A percentile compares a stretch with the other conserved stretches of the same genome.
Evolutionary conservation across 2,329 filamentous ascomycete species (phyloP).

Genomic region (Fragosphaeria purpurea): DNA sequence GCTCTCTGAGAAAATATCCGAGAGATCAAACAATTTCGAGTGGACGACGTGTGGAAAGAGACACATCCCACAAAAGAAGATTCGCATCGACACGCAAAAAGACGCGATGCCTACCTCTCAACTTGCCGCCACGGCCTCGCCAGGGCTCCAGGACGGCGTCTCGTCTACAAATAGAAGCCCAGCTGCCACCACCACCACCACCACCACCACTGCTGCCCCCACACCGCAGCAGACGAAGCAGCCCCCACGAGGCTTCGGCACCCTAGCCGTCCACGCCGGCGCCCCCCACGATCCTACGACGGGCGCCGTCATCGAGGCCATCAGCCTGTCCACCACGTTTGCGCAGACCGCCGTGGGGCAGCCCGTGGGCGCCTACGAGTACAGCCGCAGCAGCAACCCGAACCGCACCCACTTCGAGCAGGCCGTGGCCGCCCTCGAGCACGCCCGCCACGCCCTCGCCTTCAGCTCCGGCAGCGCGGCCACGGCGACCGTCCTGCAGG

Average conservation of each 20-base stretch:
- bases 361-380: conserved; percentile 84
- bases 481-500: conserved; percentile 88
- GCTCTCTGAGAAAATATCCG: too few species aligned
- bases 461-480: conserved; percentile 92
- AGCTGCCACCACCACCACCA: not conserved
- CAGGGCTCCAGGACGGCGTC: not conserved
- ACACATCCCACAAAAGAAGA: too few species aligned
- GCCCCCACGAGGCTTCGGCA: conserved; percentile 75
- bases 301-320: conserved; percentile 90
- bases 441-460: conserved; percentile 84
- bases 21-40: too few species aligned
- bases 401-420: conserved; percentile 92
- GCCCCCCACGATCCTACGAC: conserved; percentile 82
- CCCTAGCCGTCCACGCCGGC: conserved; percentile 88
- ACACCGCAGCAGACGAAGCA: conserved; percentile 26
- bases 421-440: conserved; percentile 83
- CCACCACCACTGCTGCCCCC: too few species aligned
- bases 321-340: conserved; percentile 93
- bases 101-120: not conserved
- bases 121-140: not conserved
- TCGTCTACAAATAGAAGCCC: not conserved
- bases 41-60: too few species aligned
- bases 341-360: conserved; percentile 82
- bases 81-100: not conserved
- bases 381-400: conserved; percentile 86